Evolutionary conservation across 441 rosid genomes (phyloP).

Genomic region (Croton laevigatus): DNA sequence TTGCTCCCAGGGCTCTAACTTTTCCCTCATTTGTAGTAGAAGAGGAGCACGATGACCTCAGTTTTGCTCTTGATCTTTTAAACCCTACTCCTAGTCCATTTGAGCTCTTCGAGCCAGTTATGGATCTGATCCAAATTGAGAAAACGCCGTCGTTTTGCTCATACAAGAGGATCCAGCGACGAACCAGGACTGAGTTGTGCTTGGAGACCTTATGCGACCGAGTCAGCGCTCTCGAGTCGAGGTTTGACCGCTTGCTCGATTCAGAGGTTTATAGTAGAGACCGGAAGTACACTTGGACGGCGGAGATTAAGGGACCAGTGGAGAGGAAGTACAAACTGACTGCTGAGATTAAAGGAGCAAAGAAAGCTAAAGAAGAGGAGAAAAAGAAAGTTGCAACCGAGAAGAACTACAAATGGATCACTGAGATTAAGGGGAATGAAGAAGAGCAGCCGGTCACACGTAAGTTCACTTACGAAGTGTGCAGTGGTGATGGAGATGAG

Average conservation of each 20-base stretch:
- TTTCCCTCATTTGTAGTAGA: conserved; percentile 40
- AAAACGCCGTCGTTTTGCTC: conserved; percentile 42
- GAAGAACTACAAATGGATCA: conserved; percentile 67
- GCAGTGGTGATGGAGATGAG: conserved; percentile 41
- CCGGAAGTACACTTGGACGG: conserved; percentile 71
- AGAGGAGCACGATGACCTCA: conserved; percentile 36
- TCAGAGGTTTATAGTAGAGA: conserved; percentile 36
- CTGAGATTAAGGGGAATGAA: conserved; percentile 67
- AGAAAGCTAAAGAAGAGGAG: conserved; percentile 36
- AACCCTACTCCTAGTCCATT: conserved; percentile 37
- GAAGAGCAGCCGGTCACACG: conserved; percentile 43
- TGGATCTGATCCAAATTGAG: conserved; percentile 61
- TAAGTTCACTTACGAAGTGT: conserved; percentile 56
- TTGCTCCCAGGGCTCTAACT: conserved; percentile 32
- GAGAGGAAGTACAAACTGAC: conserved; percentile 71
- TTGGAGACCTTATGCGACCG: conserved; percentile 57
- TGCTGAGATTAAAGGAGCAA: conserved; percentile 54
- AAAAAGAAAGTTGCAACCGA: conserved; percentile 23
- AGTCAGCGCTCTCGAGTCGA: conserved; percentile 64
- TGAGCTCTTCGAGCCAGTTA: conserved; percentile 42
- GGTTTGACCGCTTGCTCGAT: conserved; percentile 46
- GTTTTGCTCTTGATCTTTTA: conserved; percentile 41
- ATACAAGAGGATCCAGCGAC: conserved; percentile 49
- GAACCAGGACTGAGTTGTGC: conserved; percentile 33
- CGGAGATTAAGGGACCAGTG: conserved; percentile 62